Percentiles rank a stretch among this genome's conserved stretches.
Conservation (phyloP, 495 filamentous ascomycete species). For the Penicillium tannophilum region DNA sequence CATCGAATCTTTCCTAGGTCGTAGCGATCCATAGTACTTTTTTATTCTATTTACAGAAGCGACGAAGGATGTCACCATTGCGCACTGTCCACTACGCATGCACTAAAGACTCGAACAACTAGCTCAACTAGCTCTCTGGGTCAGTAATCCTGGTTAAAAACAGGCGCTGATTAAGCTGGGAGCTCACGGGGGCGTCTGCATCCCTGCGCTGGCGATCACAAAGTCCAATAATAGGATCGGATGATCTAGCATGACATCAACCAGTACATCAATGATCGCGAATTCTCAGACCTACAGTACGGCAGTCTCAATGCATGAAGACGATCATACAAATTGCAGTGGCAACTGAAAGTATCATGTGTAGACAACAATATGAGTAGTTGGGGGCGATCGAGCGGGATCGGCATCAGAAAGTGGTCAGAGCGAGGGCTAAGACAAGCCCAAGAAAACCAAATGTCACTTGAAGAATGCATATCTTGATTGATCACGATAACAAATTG, state of each 20-base stretch:
- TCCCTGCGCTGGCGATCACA: slow-evolving; percentile 23
- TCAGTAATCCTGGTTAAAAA: background rate
- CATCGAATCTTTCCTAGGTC: background rate
- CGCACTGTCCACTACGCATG: background rate
- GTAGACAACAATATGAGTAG: background rate
- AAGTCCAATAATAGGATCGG: slow-evolving; percentile 10
- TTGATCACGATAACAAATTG: background rate
- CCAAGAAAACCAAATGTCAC: background rate
- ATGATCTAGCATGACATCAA: slow-evolving; percentile 7
- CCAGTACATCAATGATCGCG: slow-evolving; percentile 10
- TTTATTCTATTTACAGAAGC: background rate
- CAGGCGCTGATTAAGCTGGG: slow-evolving; percentile 9
- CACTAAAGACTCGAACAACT: too few relatives aligned
- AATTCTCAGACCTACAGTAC: slow-evolving; percentile 12
- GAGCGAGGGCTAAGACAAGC: slow-evolving; percentile 3
- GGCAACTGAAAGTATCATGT: background rate
- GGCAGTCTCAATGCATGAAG: background rate
- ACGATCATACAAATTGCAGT: slow-evolving; percentile 2
- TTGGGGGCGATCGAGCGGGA: slow-evolving; percentile 9
- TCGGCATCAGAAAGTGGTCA: background rate
- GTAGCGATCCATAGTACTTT: background rate
- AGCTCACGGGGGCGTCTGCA: slow-evolving; percentile 12
- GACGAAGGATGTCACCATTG: background rate
- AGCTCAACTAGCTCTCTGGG: background rate
- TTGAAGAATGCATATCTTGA: slow-evolving; percentile 5